Evolutionary conservation across 345 rosid genomes (phyloP).

Genomic region (Linum lewisii): DNA sequence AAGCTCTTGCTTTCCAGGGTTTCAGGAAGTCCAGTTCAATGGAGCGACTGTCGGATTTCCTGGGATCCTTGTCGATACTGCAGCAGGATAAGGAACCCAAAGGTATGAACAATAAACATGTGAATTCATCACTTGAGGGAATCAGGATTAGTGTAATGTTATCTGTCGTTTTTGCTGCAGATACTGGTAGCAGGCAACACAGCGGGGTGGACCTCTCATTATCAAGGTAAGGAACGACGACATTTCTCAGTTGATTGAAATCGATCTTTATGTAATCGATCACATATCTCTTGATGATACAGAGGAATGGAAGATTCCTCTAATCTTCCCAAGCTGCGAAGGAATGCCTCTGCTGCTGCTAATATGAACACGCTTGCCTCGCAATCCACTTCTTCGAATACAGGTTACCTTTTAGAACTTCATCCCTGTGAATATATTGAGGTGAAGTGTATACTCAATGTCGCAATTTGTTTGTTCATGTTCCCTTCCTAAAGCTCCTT

Average conservation of each 20-base stretch:
- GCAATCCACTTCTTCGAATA: constrained; percentile 27
- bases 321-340: constrained; percentile 42
- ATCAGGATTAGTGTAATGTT: neutral
- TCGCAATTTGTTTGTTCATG: neutral
- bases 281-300: constrained; percentile 15
- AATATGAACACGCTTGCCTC: constrained; percentile 45
- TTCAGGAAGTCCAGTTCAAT: constrained; percentile 64
- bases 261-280: neutral
- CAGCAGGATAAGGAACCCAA: constrained; percentile 47
- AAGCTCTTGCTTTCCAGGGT: constrained; percentile 25
- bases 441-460: neutral
- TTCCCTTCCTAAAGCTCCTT: constrained; percentile 34
- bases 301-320: constrained; percentile 42
- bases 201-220: constrained; percentile 54
- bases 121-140: neutral
- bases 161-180: neutral
- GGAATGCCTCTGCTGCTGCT: constrained; percentile 65
- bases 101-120: constrained; percentile 30
- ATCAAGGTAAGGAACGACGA: constrained; percentile 35
- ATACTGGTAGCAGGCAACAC: constrained; percentile 62
- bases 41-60: constrained; percentile 59
- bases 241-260: neutral
- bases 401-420: constrained; percentile 29
- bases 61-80: constrained; percentile 59
- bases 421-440: neutral